Evolutionary conservation across 306 rosid genomes (phyloP), one percentile per base, ranked within the genome.

Genomic region (Glycyrrhiza uralensis): DNA sequence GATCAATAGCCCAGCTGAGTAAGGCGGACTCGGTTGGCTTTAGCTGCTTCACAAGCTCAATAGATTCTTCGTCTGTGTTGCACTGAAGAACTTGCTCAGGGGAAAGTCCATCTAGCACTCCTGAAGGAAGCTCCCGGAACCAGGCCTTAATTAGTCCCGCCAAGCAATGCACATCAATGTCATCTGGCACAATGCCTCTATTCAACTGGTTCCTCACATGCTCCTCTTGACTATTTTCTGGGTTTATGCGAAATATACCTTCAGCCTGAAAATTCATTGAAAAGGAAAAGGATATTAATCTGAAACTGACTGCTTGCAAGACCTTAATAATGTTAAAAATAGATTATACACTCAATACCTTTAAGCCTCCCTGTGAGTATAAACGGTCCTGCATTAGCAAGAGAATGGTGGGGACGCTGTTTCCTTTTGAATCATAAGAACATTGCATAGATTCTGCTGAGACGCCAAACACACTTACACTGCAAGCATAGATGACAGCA

Each of bases 361-460:
- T 85, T 32, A 95, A 73, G 52, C 99, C 99, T 60, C 86, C 90
- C 66, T 89, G 96, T 5, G 93, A 79, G 81, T 95, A 89, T 49
- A 91, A 80, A 45, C 97, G 91, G 66, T 89, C 97, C 87, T 88
- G 99, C 99, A 95, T 89, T 42, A 95, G 85, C 82, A 95, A 74
- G 62, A 95, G 96, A 68, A 89, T 86, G 9, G 89, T 92, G 7
- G 99, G 97, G 23, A 91, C 94, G 38, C 99, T 91, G 71, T 95
- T 95, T 71, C 97, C 96, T 75, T 81, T 89, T 18, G 96, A 74
- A 83, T 91, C 99, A 62, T 86, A 88, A 44, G 91, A 84, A 64
- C 96, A 83, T 76, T 91, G 99, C 99, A 95, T 95, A 12, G 99
- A 95, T 72, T 95, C 99, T 5, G 96, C 92, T 6, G 99, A 91